phyloP scores from a whole-genome alignment of 1,284 basidiomycete species.

The Filobasidium uniguttulatum region DNA sequence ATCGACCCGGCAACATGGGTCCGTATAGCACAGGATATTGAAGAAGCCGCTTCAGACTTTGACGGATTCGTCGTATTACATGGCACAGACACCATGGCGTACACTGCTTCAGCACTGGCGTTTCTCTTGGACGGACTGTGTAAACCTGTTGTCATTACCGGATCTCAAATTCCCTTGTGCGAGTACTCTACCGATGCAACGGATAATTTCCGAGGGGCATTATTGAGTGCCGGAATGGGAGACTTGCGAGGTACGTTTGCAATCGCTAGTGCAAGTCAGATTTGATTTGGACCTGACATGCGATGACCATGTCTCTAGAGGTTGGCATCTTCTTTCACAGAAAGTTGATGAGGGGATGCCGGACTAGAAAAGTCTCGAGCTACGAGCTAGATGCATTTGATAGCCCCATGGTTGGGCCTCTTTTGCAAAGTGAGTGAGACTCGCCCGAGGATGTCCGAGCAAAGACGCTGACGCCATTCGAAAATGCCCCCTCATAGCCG shows the following conservation, averaged over 20 bases:
- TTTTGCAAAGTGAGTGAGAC: constrained; percentile 54
- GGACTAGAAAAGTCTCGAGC: constrained; percentile 62
- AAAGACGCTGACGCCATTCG: not conserved
- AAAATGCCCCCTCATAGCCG: constrained; percentile 55
- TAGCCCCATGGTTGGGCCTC: constrained; percentile 69
- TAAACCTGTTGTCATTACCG: constrained; percentile 56
- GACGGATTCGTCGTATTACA: constrained; percentile 84
- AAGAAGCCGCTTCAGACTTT: constrained; percentile 67
- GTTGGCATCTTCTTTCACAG: constrained; percentile 80
- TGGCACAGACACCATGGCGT: constrained; percentile 80
- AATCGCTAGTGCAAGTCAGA: not conserved
- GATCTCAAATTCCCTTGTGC: constrained; percentile 72
- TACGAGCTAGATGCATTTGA: constrained; percentile 74
- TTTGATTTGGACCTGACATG: not conserved
- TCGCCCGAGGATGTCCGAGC: not conserved
- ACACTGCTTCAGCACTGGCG: constrained; percentile 70
- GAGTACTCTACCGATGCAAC: constrained; percentile 78
- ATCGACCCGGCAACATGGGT: constrained; percentile 81
- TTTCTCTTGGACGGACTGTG: constrained; percentile 73
- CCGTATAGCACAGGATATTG: constrained; percentile 74
- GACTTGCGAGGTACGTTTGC: constrained; percentile 60
- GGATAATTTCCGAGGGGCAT: constrained; percentile 73
- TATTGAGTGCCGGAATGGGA: constrained; percentile 76
- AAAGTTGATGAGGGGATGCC: constrained; percentile 69
- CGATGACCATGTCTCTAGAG: constrained; percentile 42